These are phyloP conservation scores for Guadua angustifolia DNA, from an alignment of 176 grass and related monocot genomes.

Conservation along the genomic window DNA sequence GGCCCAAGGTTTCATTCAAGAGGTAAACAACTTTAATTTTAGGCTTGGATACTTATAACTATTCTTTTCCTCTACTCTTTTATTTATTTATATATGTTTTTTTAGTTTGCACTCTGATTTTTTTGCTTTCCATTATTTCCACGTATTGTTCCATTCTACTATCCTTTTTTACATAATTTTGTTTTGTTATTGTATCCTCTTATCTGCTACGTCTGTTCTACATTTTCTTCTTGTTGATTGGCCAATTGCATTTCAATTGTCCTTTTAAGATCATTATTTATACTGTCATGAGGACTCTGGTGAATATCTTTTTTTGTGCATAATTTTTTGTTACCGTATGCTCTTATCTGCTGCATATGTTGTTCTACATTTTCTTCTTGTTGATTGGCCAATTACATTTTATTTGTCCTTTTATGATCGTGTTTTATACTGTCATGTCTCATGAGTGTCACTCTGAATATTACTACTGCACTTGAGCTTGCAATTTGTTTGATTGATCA, in stretches of 20 bases:
- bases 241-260: not conserved
- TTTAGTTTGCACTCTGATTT: too few species aligned
- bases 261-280: not conserved
- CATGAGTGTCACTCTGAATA: not conserved
- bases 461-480: not conserved
- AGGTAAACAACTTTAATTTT: constrained; percentile 48
- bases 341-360: not conserved
- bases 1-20: constrained; percentile 89
- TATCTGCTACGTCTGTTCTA: not conserved
- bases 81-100: too few species aligned
- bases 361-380: not conserved
- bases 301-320: not conserved
- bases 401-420: not conserved
- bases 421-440: not conserved
- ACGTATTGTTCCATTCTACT: not conserved
- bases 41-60: not conserved
- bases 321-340: constrained; percentile 6
- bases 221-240: not conserved
- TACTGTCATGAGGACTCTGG: not conserved
- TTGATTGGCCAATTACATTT: not conserved
- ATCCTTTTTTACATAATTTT: too few species aligned
- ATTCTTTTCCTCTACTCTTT: not conserved
- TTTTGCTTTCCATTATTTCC: too few species aligned
- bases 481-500: constrained; percentile 21
- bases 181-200: not conserved